Percentiles rank a stretch among this genome's conserved stretches.
phyloP scores from a whole-genome alignment of 192 early-diverging fungal genomes.

The Spizellomyces sp. region DNA sequence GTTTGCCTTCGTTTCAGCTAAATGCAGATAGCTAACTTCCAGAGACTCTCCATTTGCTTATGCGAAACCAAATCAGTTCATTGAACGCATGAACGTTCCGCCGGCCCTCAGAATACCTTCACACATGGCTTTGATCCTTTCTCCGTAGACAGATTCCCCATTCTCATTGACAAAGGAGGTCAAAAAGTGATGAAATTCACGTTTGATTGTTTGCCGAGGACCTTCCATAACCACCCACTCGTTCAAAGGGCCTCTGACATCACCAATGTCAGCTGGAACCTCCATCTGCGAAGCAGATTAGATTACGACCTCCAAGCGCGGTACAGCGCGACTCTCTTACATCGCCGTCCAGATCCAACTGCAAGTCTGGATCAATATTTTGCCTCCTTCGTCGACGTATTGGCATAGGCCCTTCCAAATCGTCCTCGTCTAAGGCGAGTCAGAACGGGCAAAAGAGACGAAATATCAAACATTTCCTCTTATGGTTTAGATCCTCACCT shows the following conservation, averaged over 20 bases:
- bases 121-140: conserved; percentile 86
- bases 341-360: conserved; percentile 65
- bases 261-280: conserved; percentile 76
- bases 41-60: conserved; percentile 79
- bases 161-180: conserved; percentile 82
- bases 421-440: conserved; percentile 37
- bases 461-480: too few relatives aligned
- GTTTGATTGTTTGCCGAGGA: conserved; percentile 77
- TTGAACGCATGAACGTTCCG: neutral
- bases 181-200: conserved; percentile 89
- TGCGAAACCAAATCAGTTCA: neutral
- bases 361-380: conserved; percentile 55
- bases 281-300: conserved; percentile 20
- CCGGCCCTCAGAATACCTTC: conserved; percentile 43
- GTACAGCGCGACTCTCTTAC: conserved; percentile 16
- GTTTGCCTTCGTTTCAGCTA: conserved; percentile 76
- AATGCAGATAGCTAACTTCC: conserved; percentile 83
- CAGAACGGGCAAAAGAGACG: too few relatives aligned
- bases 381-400: conserved; percentile 51
- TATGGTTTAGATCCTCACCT: conserved; percentile 40
- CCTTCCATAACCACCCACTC: conserved; percentile 89
- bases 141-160: conserved; percentile 91
- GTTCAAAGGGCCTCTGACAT: conserved; percentile 79
- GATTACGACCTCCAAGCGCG: neutral
- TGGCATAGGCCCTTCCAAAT: conserved; percentile 46